Conservation (phyloP, 352 stramenopile species). For the Halophytophthora polymorphica region DNA sequence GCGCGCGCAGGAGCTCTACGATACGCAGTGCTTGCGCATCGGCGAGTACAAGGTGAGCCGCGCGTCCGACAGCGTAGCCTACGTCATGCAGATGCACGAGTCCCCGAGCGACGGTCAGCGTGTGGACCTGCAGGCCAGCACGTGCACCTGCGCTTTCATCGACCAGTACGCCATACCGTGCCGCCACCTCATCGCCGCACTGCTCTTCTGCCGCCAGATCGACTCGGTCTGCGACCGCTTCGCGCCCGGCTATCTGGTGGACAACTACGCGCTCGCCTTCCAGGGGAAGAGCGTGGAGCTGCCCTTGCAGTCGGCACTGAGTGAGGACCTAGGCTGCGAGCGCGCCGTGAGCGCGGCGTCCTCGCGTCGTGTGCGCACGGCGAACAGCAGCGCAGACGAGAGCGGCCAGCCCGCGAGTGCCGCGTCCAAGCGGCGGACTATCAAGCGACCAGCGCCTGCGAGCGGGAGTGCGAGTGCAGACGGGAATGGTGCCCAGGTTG, state of each 20-base stretch:
- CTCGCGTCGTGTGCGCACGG: not conserved
- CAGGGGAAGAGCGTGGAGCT: constrained; percentile 42
- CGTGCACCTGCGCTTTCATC: constrained; percentile 57
- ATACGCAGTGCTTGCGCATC: constrained; percentile 41
- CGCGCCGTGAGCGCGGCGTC: constrained; percentile 8
- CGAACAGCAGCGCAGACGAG: not conserved
- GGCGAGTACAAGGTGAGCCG: constrained; percentile 51
- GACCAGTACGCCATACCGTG: constrained; percentile 55
- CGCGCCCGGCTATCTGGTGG: constrained; percentile 38
- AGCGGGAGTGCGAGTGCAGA: not conserved
- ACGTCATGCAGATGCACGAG: constrained; percentile 47
- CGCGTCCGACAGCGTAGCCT: constrained; percentile 48
- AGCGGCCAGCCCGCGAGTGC: not conserved
- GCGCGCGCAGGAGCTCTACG: constrained; percentile 48
- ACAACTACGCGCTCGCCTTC: constrained; percentile 35
- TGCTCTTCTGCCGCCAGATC: constrained; percentile 53
- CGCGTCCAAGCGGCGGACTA: not conserved
- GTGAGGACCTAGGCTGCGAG: constrained; percentile 15
- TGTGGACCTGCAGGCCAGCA: constrained; percentile 41
- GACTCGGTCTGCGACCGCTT: constrained; percentile 42
- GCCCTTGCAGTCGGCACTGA: constrained; percentile 32
- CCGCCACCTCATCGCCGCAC: constrained; percentile 53
- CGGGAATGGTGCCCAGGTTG: no score
- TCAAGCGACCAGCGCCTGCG: constrained; percentile 14
- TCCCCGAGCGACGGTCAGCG: constrained; percentile 25